These are phyloP conservation scores for Paecilomyces niveus DNA, from an alignment of 2,329 filamentous ascomycete species.

Conservation along the genomic window DNA sequence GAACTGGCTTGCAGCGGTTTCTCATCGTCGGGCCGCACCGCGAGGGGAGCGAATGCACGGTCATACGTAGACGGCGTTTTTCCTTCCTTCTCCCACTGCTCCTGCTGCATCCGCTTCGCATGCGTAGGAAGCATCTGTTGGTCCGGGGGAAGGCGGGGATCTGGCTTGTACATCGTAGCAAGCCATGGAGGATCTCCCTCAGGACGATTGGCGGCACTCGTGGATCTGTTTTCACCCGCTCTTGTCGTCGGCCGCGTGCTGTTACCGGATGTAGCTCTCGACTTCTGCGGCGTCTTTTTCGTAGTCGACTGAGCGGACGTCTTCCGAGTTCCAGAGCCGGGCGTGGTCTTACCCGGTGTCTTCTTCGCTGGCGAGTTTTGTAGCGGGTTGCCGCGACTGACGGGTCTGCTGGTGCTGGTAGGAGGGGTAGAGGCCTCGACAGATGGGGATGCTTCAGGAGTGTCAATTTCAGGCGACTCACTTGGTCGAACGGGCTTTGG, in stretches of 20 bases:
- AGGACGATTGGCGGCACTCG: constrained; percentile 58
- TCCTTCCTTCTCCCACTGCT: constrained; percentile 90
- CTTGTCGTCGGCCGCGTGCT: constrained; percentile 55
- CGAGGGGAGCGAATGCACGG: constrained; percentile 77
- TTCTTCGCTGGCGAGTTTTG: constrained; percentile 26
- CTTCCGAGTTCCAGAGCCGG: constrained; percentile 31
- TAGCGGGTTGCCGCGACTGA: constrained; percentile 2
- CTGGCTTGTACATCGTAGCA: constrained; percentile 88
- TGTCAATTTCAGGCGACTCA: constrained; percentile 32
- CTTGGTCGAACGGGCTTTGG: constrained; percentile 63
- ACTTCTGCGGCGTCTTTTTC: constrained; percentile 18
- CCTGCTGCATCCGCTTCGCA: constrained; percentile 81
- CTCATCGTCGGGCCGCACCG: constrained; percentile 30
- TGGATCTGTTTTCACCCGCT: constrained; percentile 47
- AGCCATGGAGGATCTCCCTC: constrained; percentile 97
- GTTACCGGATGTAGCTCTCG: constrained; percentile 26
- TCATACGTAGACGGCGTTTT: constrained; percentile 81
- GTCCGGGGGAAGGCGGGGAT: constrained; percentile 86
- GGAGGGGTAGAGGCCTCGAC: constrained; percentile 19
- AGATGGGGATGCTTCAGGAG: constrained; percentile 16
- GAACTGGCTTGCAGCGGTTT: constrained; percentile 10
- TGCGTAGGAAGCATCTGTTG: constrained; percentile 94
- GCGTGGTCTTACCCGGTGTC: constrained; percentile 15
- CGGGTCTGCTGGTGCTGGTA: constrained; percentile 12
- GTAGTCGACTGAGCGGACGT: constrained; percentile 14